Base-by-base conservation (phyloP, 768 basidiomycete genomes). In the Trametes punicea region DNA sequence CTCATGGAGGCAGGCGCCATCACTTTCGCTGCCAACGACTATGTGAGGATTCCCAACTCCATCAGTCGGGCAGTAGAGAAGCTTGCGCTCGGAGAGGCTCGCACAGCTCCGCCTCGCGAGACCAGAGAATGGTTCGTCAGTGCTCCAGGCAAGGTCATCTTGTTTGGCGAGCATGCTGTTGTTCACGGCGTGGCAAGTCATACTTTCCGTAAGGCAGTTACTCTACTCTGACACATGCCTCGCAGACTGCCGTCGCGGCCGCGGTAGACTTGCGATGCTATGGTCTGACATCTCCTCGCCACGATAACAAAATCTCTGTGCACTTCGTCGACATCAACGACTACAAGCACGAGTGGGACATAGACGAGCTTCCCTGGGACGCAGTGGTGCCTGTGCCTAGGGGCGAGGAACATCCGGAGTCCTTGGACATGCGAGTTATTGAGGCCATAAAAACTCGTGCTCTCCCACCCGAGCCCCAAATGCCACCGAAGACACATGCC, bases 121-220 rank as follows among this genome's bases (percentile, higher is more conserved):
- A 67, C 81, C 46, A 70, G 74, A 36, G 87, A 90, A 67, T 90
- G 90, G 85, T 80, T 97, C 49, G 87, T 98, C 55, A 94, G 93
- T 55, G 93, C 97, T 2, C 97, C 97, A 7, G 97, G 97, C 23
- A 99, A 99, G 69, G 90, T 98, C 56, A 98, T 99, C 62, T 71
- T 99, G 59, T 99, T 98, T 62, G 97, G 97, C 45, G 97, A 99
- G 73, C 97, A 99, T 71, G 96, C 97, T 16, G 97, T 99, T 47
- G 97, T 99, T 18, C 88, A 98, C 69, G 97, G 97, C 51, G 88
- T 93, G 47, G 93, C 94, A 68, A 79, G 91, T 84, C 5, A 27
- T 26, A n/a, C 13, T 13, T 0, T 4, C 18, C 6, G 6, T 36
- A 3, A 23, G 15, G 56, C 30, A 59, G 50, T 48, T 58, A 1